Evolutionary conservation across 2,329 filamentous ascomycete species (phyloP), one percentile per base, ranked within the genome.

Genomic region (Plenodomus biglobosus): DNA sequence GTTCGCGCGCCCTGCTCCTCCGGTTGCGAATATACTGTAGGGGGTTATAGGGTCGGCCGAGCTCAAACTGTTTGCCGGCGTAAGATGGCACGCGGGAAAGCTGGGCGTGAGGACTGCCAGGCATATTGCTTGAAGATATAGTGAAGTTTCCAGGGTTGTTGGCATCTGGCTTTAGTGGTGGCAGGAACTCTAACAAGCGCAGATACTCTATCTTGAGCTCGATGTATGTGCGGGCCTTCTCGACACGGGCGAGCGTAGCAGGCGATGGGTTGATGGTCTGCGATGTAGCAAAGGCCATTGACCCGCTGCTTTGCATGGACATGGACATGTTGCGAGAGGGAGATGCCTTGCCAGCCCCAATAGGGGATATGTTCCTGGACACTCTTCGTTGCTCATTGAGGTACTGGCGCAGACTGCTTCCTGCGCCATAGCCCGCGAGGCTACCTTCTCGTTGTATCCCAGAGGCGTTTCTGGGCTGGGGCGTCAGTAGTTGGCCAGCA

Each of bases 1-100:
- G 83, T 72, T 95, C 89, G 15, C 92, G 82, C 20, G 87, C 86
- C 53, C 94, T 82, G 11, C 94, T 82, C 67, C 92, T 92, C 40
- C 92, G 83, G 66, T 99, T 97, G 17, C 94, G 86, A 46, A 97
- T 88, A 60, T 90, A 90, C 70, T 97, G 94, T 19, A 99, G 74
- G 3, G 92, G 94, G 67, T 99, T 96, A 68, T 97, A 97, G 2
- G 78, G 75, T 43, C 92, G 85, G 3, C 88, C 87, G 7, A 86
- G 70, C n/a, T 48, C 64, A 36, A 70, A 62, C 52, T 69, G 68
- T 51, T 61, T 69, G 56, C 61, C 70, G 21, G 63, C 62, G 59
- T 74, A 42, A 53, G 71, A 69, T 45, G 69, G 51, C 48, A 69
- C 44, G 59, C 76, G 66, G 47, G 61, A 68, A 50, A 74, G 57